Conservation (phyloP, 805 yeast species). For the Candida adriatica region DNA sequence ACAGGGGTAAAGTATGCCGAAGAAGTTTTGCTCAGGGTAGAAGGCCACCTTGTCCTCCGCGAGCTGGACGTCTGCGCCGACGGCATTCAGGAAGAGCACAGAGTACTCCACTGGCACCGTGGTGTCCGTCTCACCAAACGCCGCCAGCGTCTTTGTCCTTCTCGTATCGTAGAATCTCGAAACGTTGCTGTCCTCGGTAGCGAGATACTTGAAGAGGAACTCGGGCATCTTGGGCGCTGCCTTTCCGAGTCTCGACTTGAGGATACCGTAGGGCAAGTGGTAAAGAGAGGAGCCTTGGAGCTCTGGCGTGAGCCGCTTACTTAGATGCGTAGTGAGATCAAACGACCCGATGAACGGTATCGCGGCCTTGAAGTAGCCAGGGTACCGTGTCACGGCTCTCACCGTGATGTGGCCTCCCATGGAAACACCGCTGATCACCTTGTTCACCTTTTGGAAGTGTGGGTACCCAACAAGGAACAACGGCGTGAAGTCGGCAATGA, state of each 20-base stretch:
- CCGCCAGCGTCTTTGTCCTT: slow-evolving; percentile 12
- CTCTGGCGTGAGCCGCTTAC: slow-evolving; percentile 9
- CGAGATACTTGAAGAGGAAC: slow-evolving; percentile 7
- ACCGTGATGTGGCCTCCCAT: slow-evolving; percentile 21
- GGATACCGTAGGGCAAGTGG: slow-evolving; percentile 6
- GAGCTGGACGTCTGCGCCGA: not conserved
- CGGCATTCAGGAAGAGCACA: slow-evolving; percentile 8
- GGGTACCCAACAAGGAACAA: slow-evolving; percentile 7
- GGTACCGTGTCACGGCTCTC: slow-evolving; percentile 11
- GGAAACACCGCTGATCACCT: slow-evolving; percentile 17
- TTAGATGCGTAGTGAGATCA: slow-evolving; percentile 15
- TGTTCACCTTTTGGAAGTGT: slow-evolving; percentile 1
- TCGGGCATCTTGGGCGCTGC: slow-evolving; percentile 4
- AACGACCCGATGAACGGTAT: slow-evolving; percentile 20
- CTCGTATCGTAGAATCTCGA: slow-evolving; percentile 7
- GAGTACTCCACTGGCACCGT: slow-evolving; percentile 12
- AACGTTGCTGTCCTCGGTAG: slow-evolving; percentile 13
- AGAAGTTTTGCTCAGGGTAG: slow-evolving; percentile 4
- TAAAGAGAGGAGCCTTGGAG: slow-evolving; percentile 2
- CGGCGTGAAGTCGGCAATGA: slow-evolving; percentile 15
- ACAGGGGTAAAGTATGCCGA: slow-evolving; percentile 13
- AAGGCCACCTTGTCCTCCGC: slow-evolving; percentile 1
- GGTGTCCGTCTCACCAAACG: slow-evolving; percentile 17
- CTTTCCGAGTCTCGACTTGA: not conserved
- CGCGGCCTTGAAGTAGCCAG: slow-evolving; percentile 12